Conservation (phyloP, 169 alveolate species). For the Eimeria acervulina region DNA sequence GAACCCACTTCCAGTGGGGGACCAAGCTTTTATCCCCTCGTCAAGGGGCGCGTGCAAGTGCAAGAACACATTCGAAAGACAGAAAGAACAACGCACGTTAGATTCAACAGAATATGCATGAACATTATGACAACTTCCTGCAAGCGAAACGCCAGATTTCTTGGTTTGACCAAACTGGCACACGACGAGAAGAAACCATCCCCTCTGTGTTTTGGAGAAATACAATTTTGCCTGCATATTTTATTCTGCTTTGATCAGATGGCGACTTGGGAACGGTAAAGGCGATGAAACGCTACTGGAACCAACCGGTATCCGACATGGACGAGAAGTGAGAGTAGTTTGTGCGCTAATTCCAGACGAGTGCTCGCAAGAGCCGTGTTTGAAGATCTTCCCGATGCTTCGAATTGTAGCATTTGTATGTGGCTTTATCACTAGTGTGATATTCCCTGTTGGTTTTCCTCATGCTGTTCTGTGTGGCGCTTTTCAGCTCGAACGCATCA, state of each 20-base stretch:
- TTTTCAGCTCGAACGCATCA: conserved; percentile 76
- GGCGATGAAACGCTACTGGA: conserved; percentile 79
- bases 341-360: background rate
- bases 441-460: background rate
- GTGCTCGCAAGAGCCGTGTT: background rate
- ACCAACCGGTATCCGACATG: conserved; percentile 81
- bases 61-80: background rate
- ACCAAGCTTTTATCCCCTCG: background rate
- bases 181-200: background rate
- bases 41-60: background rate
- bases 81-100: background rate
- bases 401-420: background rate
- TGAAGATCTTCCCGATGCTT: background rate
- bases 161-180: background rate
- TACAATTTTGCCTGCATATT: background rate
- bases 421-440: background rate
- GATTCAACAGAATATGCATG: background rate
- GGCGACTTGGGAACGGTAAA: conserved; percentile 76
- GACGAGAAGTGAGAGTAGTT: conserved; percentile 70
- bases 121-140: background rate
- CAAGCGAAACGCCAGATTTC: background rate
- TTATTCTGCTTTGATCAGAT: conserved; percentile 22
- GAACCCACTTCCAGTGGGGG: background rate
- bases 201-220: background rate
- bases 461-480: background rate